phyloP scores from a whole-genome alignment of 2,329 filamentous ascomycete species.

The Colletotrichum magnum region DNA sequence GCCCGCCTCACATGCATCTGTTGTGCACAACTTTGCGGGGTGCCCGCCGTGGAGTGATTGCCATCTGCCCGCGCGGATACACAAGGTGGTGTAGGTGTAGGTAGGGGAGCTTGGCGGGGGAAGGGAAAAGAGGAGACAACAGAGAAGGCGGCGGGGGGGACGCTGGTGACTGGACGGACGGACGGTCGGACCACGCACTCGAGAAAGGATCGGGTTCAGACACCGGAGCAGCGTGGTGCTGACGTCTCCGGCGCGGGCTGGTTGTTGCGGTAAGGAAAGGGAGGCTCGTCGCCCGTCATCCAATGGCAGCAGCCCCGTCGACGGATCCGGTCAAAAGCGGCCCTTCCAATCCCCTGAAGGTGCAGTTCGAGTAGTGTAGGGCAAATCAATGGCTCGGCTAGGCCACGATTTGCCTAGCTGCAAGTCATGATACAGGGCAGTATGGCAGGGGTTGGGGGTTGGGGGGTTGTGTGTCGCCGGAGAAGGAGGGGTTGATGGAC shows the following conservation, averaged over 20 bases:
- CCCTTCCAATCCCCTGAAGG: conserved; percentile 30
- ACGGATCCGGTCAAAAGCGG: conserved; percentile 39
- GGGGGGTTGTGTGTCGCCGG: neutral
- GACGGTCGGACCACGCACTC: too few species aligned
- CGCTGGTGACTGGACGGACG: too few species aligned
- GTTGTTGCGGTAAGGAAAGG: conserved; percentile 32
- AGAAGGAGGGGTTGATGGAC: too few species aligned
- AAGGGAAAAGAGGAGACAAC: conserved; percentile 5
- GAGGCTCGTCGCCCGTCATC: conserved; percentile 12
- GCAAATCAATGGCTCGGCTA: conserved; percentile 19
- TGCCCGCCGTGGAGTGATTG: conserved; percentile 14
- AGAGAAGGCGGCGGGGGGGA: too few species aligned
- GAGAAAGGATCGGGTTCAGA: conserved; percentile 8
- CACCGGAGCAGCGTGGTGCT: conserved; percentile 7
- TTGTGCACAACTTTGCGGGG: conserved; percentile 35
- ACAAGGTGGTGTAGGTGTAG: neutral
- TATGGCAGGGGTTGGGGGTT: conserved; percentile 9
- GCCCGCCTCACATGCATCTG: conserved; percentile 37
- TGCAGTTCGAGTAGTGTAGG: conserved; percentile 29
- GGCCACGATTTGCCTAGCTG: conserved; percentile 34
- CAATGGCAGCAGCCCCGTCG: conserved; percentile 25
- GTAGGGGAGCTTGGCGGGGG: conserved; percentile 25
- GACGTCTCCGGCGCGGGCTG: conserved; percentile 28
- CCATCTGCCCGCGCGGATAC: conserved; percentile 9
- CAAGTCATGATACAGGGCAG: conserved; percentile 38